Evolutionary conservation across 345 rosid species (phyloP).

Genomic region (Ailanthus altissimus): DNA sequence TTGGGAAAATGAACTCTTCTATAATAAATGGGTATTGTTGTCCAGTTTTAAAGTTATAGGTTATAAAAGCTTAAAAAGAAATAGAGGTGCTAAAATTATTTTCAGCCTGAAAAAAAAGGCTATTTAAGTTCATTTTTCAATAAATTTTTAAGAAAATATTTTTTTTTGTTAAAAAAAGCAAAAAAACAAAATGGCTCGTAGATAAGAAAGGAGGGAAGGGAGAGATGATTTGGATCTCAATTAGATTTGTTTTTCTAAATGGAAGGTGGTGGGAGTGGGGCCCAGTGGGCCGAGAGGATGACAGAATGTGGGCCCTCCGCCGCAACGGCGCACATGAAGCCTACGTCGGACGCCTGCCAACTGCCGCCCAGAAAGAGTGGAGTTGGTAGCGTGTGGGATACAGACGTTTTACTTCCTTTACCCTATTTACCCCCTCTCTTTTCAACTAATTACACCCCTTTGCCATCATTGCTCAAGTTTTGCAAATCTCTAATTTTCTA

Average conservation of each 20-base stretch:
- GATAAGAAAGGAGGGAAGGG: not conserved
- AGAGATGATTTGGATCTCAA: not conserved
- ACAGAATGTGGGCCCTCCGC: conserved; percentile 21
- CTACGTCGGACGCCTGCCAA: conserved; percentile 31
- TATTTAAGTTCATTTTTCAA: not conserved
- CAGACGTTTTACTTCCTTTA: not conserved
- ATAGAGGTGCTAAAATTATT: too few species aligned
- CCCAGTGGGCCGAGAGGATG: not conserved
- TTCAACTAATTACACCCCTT: too few species aligned
- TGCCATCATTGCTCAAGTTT: not conserved
- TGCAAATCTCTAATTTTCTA: not conserved
- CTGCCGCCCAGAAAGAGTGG: conserved; percentile 23
- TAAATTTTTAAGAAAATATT: too few species aligned
- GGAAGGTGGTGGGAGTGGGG: not conserved
- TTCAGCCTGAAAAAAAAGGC: too few species aligned
- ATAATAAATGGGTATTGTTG: too few species aligned
- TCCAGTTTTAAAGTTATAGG: too few species aligned
- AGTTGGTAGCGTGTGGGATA: conserved; percentile 26
- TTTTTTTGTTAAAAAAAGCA: too few species aligned
- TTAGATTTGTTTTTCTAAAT: too few species aligned
- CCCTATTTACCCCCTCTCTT: not conserved
- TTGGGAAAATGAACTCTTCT: too few species aligned
- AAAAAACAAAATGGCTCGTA: not conserved
- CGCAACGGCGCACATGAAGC: conserved; percentile 35
- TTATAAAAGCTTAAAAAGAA: too few species aligned